Evolutionary conservation across 805 yeast species (phyloP).

Genomic region (Yarrowia sp.): DNA sequence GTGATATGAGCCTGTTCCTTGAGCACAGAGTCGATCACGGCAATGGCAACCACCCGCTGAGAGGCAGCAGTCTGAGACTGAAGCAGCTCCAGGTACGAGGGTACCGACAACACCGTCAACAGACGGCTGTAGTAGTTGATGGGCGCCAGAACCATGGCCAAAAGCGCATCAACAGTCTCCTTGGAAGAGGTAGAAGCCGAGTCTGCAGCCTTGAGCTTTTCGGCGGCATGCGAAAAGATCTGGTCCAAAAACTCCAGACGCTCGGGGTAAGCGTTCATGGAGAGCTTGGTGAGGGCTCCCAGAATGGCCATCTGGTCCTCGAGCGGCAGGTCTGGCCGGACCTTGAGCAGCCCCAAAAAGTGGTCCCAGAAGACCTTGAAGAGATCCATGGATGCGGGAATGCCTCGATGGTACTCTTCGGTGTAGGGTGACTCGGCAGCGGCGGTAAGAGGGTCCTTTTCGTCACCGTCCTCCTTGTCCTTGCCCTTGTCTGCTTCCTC

Average conservation of each 20-base stretch:
- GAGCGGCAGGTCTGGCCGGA: constrained; percentile 63
- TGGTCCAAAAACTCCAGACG: constrained; percentile 58
- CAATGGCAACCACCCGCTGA: constrained; percentile 57
- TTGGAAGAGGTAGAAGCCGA: constrained; percentile 32
- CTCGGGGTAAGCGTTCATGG: constrained; percentile 63
- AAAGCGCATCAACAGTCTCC: constrained; percentile 34
- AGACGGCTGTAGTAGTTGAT: constrained; percentile 34
- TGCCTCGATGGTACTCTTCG: constrained; percentile 26
- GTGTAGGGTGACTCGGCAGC: not conserved
- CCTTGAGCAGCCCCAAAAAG: constrained; percentile 51
- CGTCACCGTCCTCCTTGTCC: not conserved
- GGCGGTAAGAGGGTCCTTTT: not conserved
- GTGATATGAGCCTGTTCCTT: constrained; percentile 34
- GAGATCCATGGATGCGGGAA: constrained; percentile 39
- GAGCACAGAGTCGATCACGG: constrained; percentile 58
- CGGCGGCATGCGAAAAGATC: constrained; percentile 53
- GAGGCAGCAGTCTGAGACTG: constrained; percentile 49
- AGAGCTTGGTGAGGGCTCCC: constrained; percentile 60
- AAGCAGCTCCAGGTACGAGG: constrained; percentile 53
- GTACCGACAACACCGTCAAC: constrained; percentile 40
- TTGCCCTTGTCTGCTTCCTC: constrained; percentile 20
- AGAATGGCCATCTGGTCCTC: constrained; percentile 63
- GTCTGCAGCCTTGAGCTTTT: constrained; percentile 31
- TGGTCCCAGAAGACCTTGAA: constrained; percentile 68
- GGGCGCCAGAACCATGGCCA: constrained; percentile 38